Base-by-base conservation (phyloP, 2,329 filamentous ascomycete genomes). In the Bipolaris sorokiniana region DNA sequence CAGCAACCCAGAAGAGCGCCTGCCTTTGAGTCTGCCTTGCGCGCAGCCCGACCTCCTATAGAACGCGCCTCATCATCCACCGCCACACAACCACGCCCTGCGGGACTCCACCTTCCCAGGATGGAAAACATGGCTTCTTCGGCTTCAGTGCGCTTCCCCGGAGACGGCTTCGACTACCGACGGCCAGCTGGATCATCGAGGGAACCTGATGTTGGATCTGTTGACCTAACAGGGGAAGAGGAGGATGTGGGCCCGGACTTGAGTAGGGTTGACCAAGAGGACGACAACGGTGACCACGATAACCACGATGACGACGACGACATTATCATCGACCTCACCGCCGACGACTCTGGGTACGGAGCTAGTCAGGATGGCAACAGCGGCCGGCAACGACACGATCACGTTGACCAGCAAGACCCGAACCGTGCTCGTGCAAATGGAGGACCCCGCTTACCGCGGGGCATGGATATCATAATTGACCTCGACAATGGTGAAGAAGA, bases 121-220 rank as follows among this genome's bases (percentile, higher is more conserved):
- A 15, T 57, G 7, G 53, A 46, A 22, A 59, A 71, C 60, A 76
- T 75, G 63, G 70, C 75, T 6, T 53, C 70, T 18, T 40, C 65
- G 33, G 60, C 66, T 23, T 70, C 71, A 44, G 63, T 62, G 57
- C 75, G 79, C 59, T 82, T 73, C 61, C 69, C 77, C 13, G 81
- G 84, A n/a, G 82, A 86, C 74, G 84, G 84, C 3, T 75, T 80
- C 42, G 85, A 87, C 61, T 83, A 78, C 59, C 77, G 84, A 56
- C 77, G 83, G 58, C 85, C 85, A 1, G 72, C 78, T 15, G 77
- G 79, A 15, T 73, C 78, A 74, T 58, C 63, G 13, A 57, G 47
- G 31, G 44, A 56, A 23, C 48, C 49, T 10, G 48, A 51, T 20
- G 22, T 34, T 5, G 55, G 57, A 22, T 37, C 84, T 1, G 71